Base-by-base conservation (phyloP, 2,329 filamentous ascomycete genomes). In the Thielaviopsis euricoi region DNA sequence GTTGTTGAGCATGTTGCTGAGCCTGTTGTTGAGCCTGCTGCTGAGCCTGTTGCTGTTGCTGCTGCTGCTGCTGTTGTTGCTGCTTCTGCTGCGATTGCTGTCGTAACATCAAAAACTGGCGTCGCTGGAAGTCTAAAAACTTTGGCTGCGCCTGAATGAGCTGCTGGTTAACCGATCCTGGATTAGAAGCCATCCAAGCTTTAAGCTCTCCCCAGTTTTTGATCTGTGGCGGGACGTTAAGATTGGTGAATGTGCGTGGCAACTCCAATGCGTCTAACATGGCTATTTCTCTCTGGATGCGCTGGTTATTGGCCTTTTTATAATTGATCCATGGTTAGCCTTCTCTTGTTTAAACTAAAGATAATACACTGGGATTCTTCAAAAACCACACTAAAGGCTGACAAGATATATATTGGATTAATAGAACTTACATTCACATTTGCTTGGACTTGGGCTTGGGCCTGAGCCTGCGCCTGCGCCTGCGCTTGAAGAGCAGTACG, bases 131-230 rank as follows among this genome's bases (percentile, higher is more conserved):
- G 23, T 67, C 69, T 3, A 64, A 21, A 3, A 58, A n/a, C 33
- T 57, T 58, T n/a, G 52, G 33, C 25, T 54, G 56, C 3, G n/a
- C 46, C 21, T 60, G 56, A 53, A 56, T 60, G 17, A 60, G 56
- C 23, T 60, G 55, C 10, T 61, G 51, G 21, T 62, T 22, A 13
- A 53, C 15, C 57, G 56, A 67, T 70, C 53, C 71, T 72, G 55
- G 70, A 68, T 10, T 61, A 61, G 3, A 75, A 62, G 71, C 7
- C 12, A 54, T 54, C 52, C 72, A 76, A 1, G 63, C 59, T 63
- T 73, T 74, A 12, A 78, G 65, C 3, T 76, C 73, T 17, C 67
- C 67, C 76, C 76, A 78, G 61, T 74, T 78, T 65, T 75, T 76
- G 5, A 75, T 63, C 0, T 76, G 73, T 0, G 67, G 63, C 1